A percentile compares a stretch with the other conserved stretches of the same genome.
Conservation (phyloP, 441 rosid species). For the Hypseocharis bilobata region DNA sequence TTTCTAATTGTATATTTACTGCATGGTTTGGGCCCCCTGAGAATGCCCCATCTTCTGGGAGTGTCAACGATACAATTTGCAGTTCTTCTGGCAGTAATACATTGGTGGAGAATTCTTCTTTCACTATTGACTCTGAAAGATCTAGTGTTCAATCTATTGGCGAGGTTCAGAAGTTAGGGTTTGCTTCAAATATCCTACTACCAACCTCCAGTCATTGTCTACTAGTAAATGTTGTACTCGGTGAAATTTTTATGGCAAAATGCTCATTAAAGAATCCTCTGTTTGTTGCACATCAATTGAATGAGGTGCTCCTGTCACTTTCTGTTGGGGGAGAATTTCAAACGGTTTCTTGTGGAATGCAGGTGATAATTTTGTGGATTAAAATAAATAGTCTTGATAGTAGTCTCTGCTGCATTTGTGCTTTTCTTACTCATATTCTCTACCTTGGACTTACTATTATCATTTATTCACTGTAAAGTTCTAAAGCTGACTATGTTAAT, state of each 20-base stretch:
- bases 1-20: conserved; percentile 48
- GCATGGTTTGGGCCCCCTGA: conserved; percentile 38
- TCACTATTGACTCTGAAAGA: conserved; percentile 29
- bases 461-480: background rate
- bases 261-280: conserved; percentile 44
- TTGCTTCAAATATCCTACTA: conserved; percentile 30
- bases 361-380: conserved; percentile 43
- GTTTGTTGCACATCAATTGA: conserved; percentile 43
- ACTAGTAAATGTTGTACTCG: conserved; percentile 36
- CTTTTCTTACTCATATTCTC: conserved; percentile 11
- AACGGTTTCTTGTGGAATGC: conserved; percentile 41
- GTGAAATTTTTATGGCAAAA: conserved; percentile 46
- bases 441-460: background rate
- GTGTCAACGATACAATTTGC: conserved; percentile 27
- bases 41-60: conserved; percentile 26
- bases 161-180: conserved; percentile 33
- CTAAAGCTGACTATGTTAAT: conserved; percentile 3
- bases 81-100: conserved; percentile 24
- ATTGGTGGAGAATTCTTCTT: conserved; percentile 25
- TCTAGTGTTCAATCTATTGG: conserved; percentile 30
- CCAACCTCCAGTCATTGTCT: conserved; percentile 38
- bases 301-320: conserved; percentile 48
- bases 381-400: background rate
- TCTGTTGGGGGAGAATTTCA: conserved; percentile 52
- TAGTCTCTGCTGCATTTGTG: conserved; percentile 1